Evolutionary conservation across 345 rosid species (phyloP).

Genomic region (Pseudoturritis turrita): DNA sequence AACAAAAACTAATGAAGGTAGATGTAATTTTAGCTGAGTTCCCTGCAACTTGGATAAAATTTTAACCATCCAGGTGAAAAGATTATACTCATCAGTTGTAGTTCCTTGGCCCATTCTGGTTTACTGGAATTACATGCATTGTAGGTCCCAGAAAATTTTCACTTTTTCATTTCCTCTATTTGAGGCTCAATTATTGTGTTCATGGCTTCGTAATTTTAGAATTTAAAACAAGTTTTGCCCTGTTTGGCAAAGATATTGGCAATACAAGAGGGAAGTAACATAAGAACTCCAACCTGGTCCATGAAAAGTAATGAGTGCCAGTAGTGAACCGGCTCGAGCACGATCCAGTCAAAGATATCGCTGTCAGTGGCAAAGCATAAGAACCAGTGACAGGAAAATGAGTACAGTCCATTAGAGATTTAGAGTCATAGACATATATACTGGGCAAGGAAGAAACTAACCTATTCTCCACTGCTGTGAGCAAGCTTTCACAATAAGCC

Average conservation of each 20-base stretch:
- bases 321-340: slow-evolving; percentile 73
- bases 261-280: background rate
- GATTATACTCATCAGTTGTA: background rate
- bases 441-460: slow-evolving; percentile 33
- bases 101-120: background rate
- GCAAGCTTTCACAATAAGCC: slow-evolving; percentile 85
- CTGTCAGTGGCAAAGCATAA: slow-evolving; percentile 39
- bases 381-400: slow-evolving; percentile 1
- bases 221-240: background rate
- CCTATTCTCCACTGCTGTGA: slow-evolving; percentile 73
- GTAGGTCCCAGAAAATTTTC: slow-evolving; percentile 5
- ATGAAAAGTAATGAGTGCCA: slow-evolving; percentile 94
- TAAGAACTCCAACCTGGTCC: slow-evolving; percentile 70
- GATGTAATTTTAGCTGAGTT: background rate
- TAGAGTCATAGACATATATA: background rate
- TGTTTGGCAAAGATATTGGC: background rate
- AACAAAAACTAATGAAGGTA: background rate
- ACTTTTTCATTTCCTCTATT: background rate
- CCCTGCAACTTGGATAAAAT: slow-evolving; percentile 4
- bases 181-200: slow-evolving; percentile 11
- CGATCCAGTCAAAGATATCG: slow-evolving; percentile 83
- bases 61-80: background rate
- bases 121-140: slow-evolving; percentile 12
- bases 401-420: background rate
- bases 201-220: background rate